Conservation (phyloP, 75 land plant species). For the Sequoiadendron giganteum region DNA sequence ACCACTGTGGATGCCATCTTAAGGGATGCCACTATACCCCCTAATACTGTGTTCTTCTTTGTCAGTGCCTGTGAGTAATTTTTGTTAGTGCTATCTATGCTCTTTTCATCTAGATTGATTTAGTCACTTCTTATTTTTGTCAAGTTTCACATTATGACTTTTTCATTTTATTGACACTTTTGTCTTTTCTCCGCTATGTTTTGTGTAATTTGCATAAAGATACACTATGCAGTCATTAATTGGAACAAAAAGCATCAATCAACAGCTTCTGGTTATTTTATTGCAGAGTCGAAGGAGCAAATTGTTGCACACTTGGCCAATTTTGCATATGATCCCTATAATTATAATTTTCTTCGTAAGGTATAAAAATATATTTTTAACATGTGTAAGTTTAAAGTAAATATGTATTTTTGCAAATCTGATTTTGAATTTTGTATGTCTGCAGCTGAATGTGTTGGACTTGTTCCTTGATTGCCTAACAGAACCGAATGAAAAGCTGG, state of each 20-base stretch:
- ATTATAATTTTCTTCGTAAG: slow-evolving; percentile 80
- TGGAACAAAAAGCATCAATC: neutral
- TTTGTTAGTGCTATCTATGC: neutral
- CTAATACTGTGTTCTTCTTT: neutral
- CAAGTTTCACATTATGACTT: neutral
- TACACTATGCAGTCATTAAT: neutral
- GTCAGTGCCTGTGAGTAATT: neutral
- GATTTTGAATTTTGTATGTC: neutral
- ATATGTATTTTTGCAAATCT: neutral
- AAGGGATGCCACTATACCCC: neutral
- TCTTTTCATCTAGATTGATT: neutral
- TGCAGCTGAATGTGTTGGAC: slow-evolving; percentile 92
- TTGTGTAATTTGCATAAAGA: neutral
- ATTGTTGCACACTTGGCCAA: slow-evolving; percentile 93
- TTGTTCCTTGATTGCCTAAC: slow-evolving; percentile 95
- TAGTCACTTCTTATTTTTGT: neutral
- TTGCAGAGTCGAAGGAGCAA: slow-evolving; percentile 76
- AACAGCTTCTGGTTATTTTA: neutral
- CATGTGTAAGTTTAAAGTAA: neutral
- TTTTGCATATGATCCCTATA: slow-evolving; percentile 98
- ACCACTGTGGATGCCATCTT: neutral
- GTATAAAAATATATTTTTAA: slow-evolving; percentile 23
- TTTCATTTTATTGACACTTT: neutral
- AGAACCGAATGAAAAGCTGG: slow-evolving; percentile 86
- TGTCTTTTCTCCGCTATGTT: neutral